phyloP scores from a whole-genome alignment of 1,139 yeast species.

The Saccharomycopsis hybrid region DNA sequence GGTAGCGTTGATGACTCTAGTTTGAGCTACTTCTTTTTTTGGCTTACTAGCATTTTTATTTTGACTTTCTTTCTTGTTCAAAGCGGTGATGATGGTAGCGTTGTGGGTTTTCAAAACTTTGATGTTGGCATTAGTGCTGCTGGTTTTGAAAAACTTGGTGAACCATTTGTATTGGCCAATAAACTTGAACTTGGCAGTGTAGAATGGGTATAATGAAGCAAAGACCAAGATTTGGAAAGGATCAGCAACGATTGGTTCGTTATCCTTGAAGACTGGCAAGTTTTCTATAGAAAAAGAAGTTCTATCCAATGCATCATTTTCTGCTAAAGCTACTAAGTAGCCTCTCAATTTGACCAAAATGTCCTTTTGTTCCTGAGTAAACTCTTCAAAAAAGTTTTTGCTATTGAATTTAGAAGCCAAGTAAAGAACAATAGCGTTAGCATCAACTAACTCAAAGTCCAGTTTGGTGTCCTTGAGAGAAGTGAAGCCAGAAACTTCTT shows the following conservation, averaged over 20 bases:
- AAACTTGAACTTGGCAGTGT: conserved; percentile 17
- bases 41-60: neutral
- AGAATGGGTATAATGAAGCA: conserved; percentile 30
- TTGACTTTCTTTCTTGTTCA: conserved; percentile 25
- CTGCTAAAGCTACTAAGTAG: conserved; percentile 24
- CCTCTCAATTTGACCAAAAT: conserved; percentile 32
- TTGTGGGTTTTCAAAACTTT: conserved; percentile 28
- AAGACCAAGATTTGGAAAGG: conserved; percentile 19
- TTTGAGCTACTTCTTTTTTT: neutral
- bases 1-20: neutral
- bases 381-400: conserved; percentile 34
- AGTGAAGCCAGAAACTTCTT: conserved; percentile 3
- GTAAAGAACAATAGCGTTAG: conserved; percentile 78
- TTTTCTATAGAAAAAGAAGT: conserved; percentile 23
- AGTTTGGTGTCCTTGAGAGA: conserved; percentile 23
- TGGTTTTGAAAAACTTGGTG: conserved; percentile 33
- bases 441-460: conserved; percentile 54
- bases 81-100: conserved; percentile 32
- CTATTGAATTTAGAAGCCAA: conserved; percentile 37
- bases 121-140: conserved; percentile 28
- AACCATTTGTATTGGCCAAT: conserved; percentile 34
- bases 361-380: conserved; percentile 29
- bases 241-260: conserved; percentile 15
- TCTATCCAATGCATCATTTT: conserved; percentile 24
- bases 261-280: conserved; percentile 16